Base-by-base conservation (phyloP, 352 stramenopile genomes). In the Thraustotheca clavata region DNA sequence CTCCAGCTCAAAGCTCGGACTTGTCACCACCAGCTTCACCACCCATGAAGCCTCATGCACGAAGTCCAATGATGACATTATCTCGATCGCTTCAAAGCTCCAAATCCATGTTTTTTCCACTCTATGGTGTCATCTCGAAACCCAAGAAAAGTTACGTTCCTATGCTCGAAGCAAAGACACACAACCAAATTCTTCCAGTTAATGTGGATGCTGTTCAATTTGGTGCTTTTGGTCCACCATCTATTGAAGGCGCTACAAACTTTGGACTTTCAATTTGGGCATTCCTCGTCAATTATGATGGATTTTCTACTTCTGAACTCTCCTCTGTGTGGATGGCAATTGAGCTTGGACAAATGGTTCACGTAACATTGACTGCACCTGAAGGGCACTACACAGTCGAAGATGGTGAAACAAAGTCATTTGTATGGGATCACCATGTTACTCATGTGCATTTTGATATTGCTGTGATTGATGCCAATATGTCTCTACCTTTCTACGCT, bases 311-410 rank as follows among this genome's bases (percentile, higher is more conserved):
- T 11, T 11, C 43, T 52, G n/a, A n/a, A n/a, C n/a, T 31, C 43
- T 18, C 38, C 38, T 16, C 16, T 31, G 7, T 24, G 2, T 52
- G 43, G 43, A 9, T 52, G 9, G 9, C 12, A 9, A 14, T 52
- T 11, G 43, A 52, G 43, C 43, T 24, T 31, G 43, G 43, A 11
- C 43, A 52, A 52, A 52, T 52, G 43, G 43, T 52, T 2, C 43
- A 52, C 7, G 43, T 52, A 18, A 52, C 43, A 31, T 31, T 52
- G 11, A 9, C 12, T 24, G 43, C n/a, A 7, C 43, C 43, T 2
- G 43, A 52, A 9, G n/a, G 2, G 3, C 14, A 31, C 43, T 52
- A 26, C 43, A 52, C 9, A 9, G 43, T 52, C 43, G 43, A 9
- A 9, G 43, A 52, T 31, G 43, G 43, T 31, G 43, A 52, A 18